Evolutionary conservation across 345 rosid genomes (phyloP).

Genomic region (Gynandropsis gynandra): DNA sequence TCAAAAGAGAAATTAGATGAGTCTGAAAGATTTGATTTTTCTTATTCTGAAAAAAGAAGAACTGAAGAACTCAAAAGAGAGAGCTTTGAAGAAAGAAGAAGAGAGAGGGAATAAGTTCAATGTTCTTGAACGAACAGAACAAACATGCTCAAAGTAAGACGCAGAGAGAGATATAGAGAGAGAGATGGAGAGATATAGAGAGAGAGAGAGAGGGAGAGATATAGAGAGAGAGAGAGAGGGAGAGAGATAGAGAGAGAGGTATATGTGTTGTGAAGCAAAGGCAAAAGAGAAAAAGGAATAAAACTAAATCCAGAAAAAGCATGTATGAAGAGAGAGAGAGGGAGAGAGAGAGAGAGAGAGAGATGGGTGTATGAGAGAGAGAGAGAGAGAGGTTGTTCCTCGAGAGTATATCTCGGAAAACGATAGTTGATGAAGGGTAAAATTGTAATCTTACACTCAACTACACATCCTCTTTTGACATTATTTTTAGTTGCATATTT

Average conservation of each 20-base stretch:
- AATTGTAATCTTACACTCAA: background rate
- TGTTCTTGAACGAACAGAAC: conserved; percentile 37
- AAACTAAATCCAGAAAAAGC: conserved; percentile 25
- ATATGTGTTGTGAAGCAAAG: conserved; percentile 33
- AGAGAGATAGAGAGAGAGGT: conserved; percentile 21
- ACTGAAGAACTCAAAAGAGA: conserved; percentile 24
- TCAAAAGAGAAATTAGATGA: conserved; percentile 25
- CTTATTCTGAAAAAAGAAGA: conserved; percentile 7
- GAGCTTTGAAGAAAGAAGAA: conserved; percentile 27
- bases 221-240: conserved; percentile 6
- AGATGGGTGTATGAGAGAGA: conserved; percentile 24
- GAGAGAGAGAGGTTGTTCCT: conserved; percentile 35
- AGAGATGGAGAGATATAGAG: background rate
- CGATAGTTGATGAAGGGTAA: conserved; percentile 35
- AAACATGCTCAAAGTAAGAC: conserved; percentile 40
- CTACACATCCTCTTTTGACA: background rate
- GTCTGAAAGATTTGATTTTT: conserved; percentile 31
- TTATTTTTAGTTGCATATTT: conserved; percentile 7
- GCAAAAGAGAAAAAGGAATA: conserved; percentile 28
- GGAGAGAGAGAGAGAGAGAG: conserved; percentile 18
- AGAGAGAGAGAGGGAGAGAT: conserved; percentile 20
- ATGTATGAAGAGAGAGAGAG: conserved; percentile 25
- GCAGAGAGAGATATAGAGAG: conserved; percentile 12
- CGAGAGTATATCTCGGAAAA: conserved; percentile 69
- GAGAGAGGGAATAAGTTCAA: conserved; percentile 21